These are phyloP conservation scores for Fraxinus platypoda DNA, from an alignment of 305 asterid species.

Conservation along the genomic window DNA sequence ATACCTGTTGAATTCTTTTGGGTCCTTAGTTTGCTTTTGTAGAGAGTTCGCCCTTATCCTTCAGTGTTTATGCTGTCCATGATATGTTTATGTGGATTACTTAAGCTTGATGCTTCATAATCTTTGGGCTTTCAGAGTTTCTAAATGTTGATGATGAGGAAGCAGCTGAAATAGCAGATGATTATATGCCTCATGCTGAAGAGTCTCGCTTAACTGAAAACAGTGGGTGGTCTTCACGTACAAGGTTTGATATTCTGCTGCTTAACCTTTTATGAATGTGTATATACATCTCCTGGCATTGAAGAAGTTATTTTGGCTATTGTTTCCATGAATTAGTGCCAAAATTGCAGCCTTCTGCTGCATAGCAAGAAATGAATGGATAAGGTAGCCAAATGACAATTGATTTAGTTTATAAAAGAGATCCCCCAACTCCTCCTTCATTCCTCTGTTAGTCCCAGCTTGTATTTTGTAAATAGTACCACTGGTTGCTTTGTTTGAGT, in stretches of 20 bases:
- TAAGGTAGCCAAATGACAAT: not conserved
- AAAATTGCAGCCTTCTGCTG: not conserved
- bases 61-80: not conserved
- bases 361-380: not conserved
- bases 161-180: conserved; percentile 63
- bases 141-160: conserved; percentile 88
- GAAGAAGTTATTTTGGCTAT: not conserved
- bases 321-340: not conserved
- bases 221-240: conserved; percentile 99
- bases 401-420: not conserved
- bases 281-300: not conserved
- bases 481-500: not conserved
- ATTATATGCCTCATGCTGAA: conserved; percentile 53
- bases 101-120: conserved; percentile 7
- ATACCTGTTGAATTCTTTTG: not conserved
- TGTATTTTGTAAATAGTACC: not conserved
- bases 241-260: conserved; percentile 49
- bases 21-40: not conserved
- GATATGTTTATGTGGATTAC: not conserved
- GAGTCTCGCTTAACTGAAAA: conserved; percentile 62
- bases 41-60: not conserved
- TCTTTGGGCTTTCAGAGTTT: conserved; percentile 60
- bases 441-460: not conserved
- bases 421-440: not conserved
- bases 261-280: not conserved